Conservation (phyloP, 73 alveolate species). For the Diophrys sp. region DNA sequence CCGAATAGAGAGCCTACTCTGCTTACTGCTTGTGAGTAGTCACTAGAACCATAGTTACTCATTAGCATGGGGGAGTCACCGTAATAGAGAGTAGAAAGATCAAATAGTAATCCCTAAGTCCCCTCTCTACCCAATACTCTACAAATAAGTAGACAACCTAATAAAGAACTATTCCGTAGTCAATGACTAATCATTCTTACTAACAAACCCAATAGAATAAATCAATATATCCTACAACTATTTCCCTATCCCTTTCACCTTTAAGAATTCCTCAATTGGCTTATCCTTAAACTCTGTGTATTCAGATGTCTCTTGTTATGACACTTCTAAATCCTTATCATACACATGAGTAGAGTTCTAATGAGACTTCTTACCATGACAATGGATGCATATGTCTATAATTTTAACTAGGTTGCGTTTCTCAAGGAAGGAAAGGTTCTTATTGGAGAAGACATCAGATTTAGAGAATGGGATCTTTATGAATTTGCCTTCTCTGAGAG, state of each 20-base stretch:
- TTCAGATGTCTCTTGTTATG: slow-evolving; percentile 29
- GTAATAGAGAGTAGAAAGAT: slow-evolving; percentile 59
- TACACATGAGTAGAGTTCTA: slow-evolving; percentile 46
- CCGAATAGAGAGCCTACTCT: slow-evolving; percentile 58
- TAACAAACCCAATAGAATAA: slow-evolving; percentile 53
- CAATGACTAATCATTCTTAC: slow-evolving; percentile 33
- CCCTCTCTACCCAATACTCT: slow-evolving; percentile 2
- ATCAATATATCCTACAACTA: slow-evolving; percentile 39
- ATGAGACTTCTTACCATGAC: slow-evolving; percentile 30
- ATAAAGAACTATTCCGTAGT: slow-evolving; percentile 38
- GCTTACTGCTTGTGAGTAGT: slow-evolving; percentile 47
- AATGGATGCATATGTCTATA: slow-evolving; percentile 48
- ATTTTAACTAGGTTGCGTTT: slow-evolving; percentile 59
- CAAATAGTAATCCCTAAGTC: too few species aligned
- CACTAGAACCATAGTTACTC: slow-evolving; percentile 59
- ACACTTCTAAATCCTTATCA: slow-evolving; percentile 55
- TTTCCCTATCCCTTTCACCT: slow-evolving; percentile 24
- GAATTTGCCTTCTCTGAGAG: slow-evolving; percentile 21
- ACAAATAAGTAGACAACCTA: slow-evolving; percentile 39
- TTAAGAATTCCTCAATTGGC: slow-evolving; percentile 39
- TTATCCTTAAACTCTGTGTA: slow-evolving; percentile 23
- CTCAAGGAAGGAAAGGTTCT: slow-evolving; percentile 42
- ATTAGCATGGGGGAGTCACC: slow-evolving; percentile 60
- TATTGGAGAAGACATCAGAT: slow-evolving; percentile 52
- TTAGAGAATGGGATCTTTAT: slow-evolving; percentile 59